Conservation (phyloP, 75 land plant species). For the Sequoiadendron giganteum region DNA sequence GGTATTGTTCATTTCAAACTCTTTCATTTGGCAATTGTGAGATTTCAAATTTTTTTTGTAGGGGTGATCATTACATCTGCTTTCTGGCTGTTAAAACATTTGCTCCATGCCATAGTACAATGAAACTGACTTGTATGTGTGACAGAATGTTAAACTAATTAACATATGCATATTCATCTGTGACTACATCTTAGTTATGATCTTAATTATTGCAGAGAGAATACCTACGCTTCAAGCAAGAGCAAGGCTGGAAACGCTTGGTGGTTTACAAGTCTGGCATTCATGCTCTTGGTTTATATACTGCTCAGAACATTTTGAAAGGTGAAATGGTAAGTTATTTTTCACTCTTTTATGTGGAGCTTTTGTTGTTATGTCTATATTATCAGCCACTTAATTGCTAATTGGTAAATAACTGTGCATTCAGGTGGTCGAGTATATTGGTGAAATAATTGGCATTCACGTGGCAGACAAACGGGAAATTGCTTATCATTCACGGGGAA, state of each 20-base stretch:
- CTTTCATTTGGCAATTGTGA: no score
- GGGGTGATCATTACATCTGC: not conserved
- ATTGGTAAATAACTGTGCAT: not conserved
- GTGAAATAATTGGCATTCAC: constrained; percentile 82
- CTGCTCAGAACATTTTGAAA: constrained; percentile 57
- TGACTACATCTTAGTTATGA: not conserved
- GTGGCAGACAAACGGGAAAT: constrained; percentile 86
- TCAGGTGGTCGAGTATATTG: constrained; percentile 89
- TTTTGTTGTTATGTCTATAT: not conserved
- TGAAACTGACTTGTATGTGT: not conserved
- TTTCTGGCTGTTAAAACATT: not conserved
- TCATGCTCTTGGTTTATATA: constrained; percentile 89
- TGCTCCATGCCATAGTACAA: not conserved
- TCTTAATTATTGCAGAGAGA: constrained; percentile 45
- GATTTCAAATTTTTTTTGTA: no score
- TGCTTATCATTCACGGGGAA: constrained; percentile 61
- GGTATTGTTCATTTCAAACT: no score
- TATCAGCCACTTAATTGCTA: not conserved
- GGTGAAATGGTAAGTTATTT: constrained; percentile 65
- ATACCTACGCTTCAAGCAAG: constrained; percentile 69
- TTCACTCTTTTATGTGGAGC: not conserved
- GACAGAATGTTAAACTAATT: not conserved
- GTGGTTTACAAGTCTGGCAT: constrained; percentile 83
- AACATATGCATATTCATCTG: not conserved
- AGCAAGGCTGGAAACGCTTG: constrained; percentile 73